Base-by-base conservation (phyloP, 805 yeast species). In the Myxozyma udenii region DNA sequence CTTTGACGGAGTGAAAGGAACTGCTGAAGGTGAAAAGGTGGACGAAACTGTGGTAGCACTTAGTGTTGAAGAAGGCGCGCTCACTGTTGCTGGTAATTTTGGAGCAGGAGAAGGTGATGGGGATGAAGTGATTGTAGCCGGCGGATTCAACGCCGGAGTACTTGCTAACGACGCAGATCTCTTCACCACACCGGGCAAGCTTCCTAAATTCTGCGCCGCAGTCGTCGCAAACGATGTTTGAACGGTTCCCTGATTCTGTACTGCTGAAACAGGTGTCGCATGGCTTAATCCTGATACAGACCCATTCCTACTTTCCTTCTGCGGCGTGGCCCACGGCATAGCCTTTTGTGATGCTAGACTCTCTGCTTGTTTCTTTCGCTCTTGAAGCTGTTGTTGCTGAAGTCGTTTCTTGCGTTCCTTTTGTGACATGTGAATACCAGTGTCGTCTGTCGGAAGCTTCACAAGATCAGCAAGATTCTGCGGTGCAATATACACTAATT, bases 351-450 rank as follows among this genome's bases (percentile, higher is more conserved):
- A 28, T n/a, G n/a, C 44, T 53, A 4, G 56, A 43, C 24, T 51
- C 41, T 61, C 61, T n/a, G n/a, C 44, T 53, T 11, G 56, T 46
- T 25, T 51, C 41, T 61, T 58, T 53, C 2, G 61, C 57, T 11
- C 58, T 45, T 7, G 56, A 33, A 5, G 41, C 18, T 14, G 46
- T 32, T 22, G 25, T 18, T 4, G 48, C 22, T 6, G 46, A 21
- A 16, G 71, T 57, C 72, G 58, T 51, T 70, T 74, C 62, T 76
- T 78, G 37, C 86, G 66, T 57, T 81, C 85, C 61, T 79, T 79
- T 57, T 83, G 87, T 0, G 87, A 81, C 14, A 78, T 61, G 54
- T n/a, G n/a, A n/a, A n/a, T n/a, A n/a, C n/a, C 77, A 76, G 28
- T 68, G 63, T 19, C 70, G 66, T 0, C 76, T 40, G 23, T 46